phyloP scores from a whole-genome alignment of 1,284 basidiomycete species.

The Meira nashicola region DNA sequence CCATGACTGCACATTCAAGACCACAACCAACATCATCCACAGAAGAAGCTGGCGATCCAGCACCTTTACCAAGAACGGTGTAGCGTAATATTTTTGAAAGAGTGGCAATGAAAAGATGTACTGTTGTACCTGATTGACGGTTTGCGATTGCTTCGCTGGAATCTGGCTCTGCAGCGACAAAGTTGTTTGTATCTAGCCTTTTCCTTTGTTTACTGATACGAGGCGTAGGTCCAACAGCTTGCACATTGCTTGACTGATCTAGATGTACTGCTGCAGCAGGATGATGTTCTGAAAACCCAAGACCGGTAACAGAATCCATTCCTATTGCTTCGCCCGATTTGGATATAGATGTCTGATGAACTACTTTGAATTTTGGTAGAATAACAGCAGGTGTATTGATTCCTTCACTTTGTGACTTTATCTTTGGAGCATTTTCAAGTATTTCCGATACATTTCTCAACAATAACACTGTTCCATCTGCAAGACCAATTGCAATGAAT shows the following conservation, averaged over 20 bases:
- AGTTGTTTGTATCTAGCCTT: too few species aligned
- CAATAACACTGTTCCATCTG: constrained; percentile 87
- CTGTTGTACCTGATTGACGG: constrained; percentile 15
- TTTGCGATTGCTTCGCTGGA: too few species aligned
- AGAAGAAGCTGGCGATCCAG: constrained; percentile 61
- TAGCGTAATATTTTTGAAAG: constrained; percentile 74
- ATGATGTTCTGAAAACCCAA: constrained; percentile 69
- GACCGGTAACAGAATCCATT: constrained; percentile 80
- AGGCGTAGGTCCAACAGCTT: too few species aligned
- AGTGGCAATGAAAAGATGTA: constrained; percentile 79
- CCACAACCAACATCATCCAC: constrained; percentile 82
- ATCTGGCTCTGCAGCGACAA: too few species aligned
- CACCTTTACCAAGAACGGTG: constrained; percentile 71
- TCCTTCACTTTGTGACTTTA: constrained; percentile 15
- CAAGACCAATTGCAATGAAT: constrained; percentile 83
- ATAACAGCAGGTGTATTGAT: constrained; percentile 19
- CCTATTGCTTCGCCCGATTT: constrained; percentile 18
- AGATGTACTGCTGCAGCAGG: neutral
- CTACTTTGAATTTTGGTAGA: constrained; percentile 51
- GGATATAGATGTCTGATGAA: constrained; percentile 28
- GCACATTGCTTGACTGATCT: too few species aligned
- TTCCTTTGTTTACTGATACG: too few species aligned
- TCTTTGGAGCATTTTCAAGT: constrained; percentile 59
- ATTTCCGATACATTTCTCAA: constrained; percentile 87
- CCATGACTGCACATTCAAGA: constrained; percentile 68